A percentile compares a stretch with the other conserved stretches of the same genome.
phyloP scores from a whole-genome alignment of 371 early-diverging fungal species.

The Apophysomyces ossiformis region DNA sequence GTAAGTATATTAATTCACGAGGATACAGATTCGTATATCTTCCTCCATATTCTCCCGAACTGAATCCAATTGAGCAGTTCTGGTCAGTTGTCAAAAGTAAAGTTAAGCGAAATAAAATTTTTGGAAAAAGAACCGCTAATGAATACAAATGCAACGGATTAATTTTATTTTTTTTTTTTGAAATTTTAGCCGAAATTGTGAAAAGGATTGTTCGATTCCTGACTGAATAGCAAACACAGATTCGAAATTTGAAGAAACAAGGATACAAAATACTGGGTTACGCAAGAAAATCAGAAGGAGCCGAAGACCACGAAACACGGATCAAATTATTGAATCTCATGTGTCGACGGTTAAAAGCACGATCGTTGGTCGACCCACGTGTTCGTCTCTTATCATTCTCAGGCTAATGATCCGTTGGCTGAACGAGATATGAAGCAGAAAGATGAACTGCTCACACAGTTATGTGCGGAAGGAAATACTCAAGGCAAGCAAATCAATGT shows the following conservation, averaged over 20 bases:
- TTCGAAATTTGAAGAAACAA: not conserved
- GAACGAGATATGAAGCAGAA: slow-evolving; percentile 13
- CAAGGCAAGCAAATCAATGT: slow-evolving; percentile 23
- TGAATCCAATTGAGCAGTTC: no score
- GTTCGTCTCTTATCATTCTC: slow-evolving; percentile 18
- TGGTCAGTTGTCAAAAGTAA: no score
- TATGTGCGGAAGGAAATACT: slow-evolving; percentile 22
- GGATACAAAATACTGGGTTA: slow-evolving; percentile 1
- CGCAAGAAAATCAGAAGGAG: not conserved
- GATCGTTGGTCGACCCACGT: slow-evolving; percentile 8
- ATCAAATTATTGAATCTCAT: not conserved
- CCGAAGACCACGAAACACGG: slow-evolving; percentile 1
- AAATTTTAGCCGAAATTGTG: no score
- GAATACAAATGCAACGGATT: no score
- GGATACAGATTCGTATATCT: no score
- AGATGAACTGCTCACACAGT: slow-evolving; percentile 10
- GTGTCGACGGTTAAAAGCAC: not conserved
- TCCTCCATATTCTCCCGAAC: no score
- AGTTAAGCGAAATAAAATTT: no score
- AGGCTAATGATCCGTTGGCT: slow-evolving; percentile 14
- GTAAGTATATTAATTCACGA: no score
- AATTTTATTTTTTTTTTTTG: no score
- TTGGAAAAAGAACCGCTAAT: no score
- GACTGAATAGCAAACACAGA: not conserved
- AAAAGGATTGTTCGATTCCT: no score